Evolutionary conservation across 345 rosid species (phyloP), one percentile per base, ranked within the genome.

Genomic region (Erysimum cheiranthoides): DNA sequence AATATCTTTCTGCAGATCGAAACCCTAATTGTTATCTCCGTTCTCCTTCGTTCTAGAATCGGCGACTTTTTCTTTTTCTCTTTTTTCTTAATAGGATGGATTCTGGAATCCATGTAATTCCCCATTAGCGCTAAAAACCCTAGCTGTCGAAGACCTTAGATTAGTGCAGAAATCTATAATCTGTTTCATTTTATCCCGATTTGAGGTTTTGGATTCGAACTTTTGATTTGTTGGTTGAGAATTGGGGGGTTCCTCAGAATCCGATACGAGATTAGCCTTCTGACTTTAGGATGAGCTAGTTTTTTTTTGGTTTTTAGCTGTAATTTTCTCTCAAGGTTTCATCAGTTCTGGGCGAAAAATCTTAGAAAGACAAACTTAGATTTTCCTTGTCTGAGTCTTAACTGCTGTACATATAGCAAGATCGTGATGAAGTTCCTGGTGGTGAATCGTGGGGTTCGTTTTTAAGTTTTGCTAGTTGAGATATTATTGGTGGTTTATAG

Each of bases 41-140:
- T 34, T 52, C 64, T 52, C 42, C 28, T 39, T 6, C 4, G 50
- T 40, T 13, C 12, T 43, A 7, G 51, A 63, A 40, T 51, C 61
- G 9, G 39, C 39, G 36, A 17, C 16, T 36, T 11, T 1, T 6
- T 17, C 10, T 17, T 10, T 3, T 13, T 28, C 40, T 32, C 36
- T 16, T 35, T 51, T 28, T 28, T 62, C 61, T 50, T 30, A 46
- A 30, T 53, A 18, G 45, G 56, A 67, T 61, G 71, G 60, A 68
- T 71, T 78, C 43, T 51, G 35, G 62, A 80, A 74, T 78, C 82
- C 83, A 73, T 79, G 84, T 28, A 68, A 68, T 62, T 34, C 50
- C 66, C 71, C 52, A 25, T 61, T 71, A 54, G 69, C 43, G 69
- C 51, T 40, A 61, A 73, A 81, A 81, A 66, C 81, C 81, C 81